Evolutionary conservation across 2,329 filamentous ascomycete species (phyloP).

Genomic region (Rhynchosporium secalis): DNA sequence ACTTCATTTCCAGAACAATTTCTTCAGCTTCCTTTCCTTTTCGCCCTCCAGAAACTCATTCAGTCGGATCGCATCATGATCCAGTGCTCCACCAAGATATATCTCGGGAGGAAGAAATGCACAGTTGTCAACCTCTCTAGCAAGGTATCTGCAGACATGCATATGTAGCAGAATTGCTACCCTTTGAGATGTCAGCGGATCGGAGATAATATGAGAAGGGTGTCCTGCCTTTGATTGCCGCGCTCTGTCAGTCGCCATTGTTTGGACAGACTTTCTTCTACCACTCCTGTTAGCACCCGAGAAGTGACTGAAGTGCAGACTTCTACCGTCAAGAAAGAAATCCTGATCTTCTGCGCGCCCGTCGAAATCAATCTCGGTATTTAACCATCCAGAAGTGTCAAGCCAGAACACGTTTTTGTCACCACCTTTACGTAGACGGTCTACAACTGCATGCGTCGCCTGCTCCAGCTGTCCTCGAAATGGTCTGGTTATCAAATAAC

Average conservation of each 20-base stretch:
- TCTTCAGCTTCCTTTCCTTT: slow-evolving; percentile 31
- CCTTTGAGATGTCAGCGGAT: slow-evolving; percentile 14
- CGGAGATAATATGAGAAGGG: too few relatives aligned
- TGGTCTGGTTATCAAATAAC: slow-evolving; percentile 26
- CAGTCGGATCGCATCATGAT: slow-evolving; percentile 26
- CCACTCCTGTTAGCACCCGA: background rate
- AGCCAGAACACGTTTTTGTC: slow-evolving; percentile 43
- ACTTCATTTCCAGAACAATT: slow-evolving; percentile 12
- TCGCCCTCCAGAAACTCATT: slow-evolving; percentile 30
- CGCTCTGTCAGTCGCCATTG: slow-evolving; percentile 39
- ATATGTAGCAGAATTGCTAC: slow-evolving; percentile 42
- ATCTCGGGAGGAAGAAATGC: slow-evolving; percentile 40
- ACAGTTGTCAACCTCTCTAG: slow-evolving; percentile 38
- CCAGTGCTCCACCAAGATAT: slow-evolving; percentile 27
- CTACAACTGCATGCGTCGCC: slow-evolving; percentile 40
- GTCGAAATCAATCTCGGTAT: slow-evolving; percentile 33
- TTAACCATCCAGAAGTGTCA: slow-evolving; percentile 44
- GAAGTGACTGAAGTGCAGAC: background rate
- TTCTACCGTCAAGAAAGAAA: slow-evolving; percentile 38
- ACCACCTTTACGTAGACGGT: slow-evolving; percentile 40
- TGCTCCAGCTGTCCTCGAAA: slow-evolving; percentile 40
- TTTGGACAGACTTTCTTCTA: slow-evolving; percentile 31
- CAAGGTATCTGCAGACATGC: slow-evolving; percentile 43
- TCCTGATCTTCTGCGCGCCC: slow-evolving; percentile 32
- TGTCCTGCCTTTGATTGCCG: slow-evolving; percentile 35